Evolutionary conservation across 139 green algal genomes (phyloP).

Genomic region (Yamagishiella unicocca): DNA sequence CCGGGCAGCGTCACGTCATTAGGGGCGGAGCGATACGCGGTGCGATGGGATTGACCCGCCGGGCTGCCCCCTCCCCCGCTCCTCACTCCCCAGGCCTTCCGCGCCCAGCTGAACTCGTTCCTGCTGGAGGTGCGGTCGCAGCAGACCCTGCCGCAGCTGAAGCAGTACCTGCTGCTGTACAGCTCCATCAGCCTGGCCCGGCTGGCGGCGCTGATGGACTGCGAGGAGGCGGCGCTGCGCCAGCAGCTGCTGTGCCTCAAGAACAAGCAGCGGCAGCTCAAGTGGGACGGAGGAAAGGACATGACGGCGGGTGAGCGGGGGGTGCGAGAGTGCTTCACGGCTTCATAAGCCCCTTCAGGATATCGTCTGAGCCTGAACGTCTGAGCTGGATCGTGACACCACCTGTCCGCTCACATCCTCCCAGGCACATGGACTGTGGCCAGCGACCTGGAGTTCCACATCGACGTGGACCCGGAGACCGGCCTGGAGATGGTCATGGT

Average conservation of each 20-base stretch:
- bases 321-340: no score
- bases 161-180: constrained; percentile 97
- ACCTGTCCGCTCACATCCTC: not conserved
- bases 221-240: constrained; percentile 76
- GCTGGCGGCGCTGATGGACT: constrained; percentile 91
- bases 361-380: no score
- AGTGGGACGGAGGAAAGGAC: constrained; percentile 60
- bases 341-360: no score
- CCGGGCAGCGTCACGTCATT: no score
- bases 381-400: no score
- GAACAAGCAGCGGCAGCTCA: constrained; percentile 65
- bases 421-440: constrained; percentile 52
- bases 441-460: constrained; percentile 87
- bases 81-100: constrained; percentile 80
- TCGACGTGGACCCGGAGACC: constrained; percentile 76
- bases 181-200: constrained; percentile 86
- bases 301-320: constrained; percentile 44
- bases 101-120: constrained; percentile 92
- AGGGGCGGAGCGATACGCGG: no score
- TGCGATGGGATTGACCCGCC: no score
- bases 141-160: constrained; percentile 66
- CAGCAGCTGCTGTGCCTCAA: constrained; percentile 82
- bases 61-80: no score
- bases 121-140: constrained; percentile 66
- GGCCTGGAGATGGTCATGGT: constrained; percentile 79